Base-by-base conservation (phyloP, 2,329 filamentous ascomycete genomes). In the Chrysoporthe puriensis region DNA sequence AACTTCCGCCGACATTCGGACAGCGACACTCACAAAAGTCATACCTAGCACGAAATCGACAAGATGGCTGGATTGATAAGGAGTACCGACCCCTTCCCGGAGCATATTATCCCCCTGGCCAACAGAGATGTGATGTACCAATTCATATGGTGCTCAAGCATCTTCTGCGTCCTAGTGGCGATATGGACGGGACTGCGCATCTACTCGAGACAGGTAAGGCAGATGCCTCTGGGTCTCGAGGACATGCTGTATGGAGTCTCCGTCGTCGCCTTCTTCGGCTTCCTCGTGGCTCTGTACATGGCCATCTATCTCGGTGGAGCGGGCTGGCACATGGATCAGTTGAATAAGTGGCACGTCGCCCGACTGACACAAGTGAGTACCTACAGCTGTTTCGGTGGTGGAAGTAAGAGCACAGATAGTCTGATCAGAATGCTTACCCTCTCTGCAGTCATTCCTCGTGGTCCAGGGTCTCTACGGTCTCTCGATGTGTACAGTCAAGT, bases 401-500 rank as follows among this genome's bases (percentile, higher is more conserved):
- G 32, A 32, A 14, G 50, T 34, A n/a, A 46, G 2, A 7, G 18
- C 18, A 46, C 44, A n/a, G 18, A 13, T 40, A 32, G 9, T 7
- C 52, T 36, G 32, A 42, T 5, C 62, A 43, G 16, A 36, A 14
- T 58, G 3, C 26, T 26, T 9, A 52, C 40, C 43, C 5, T 26
- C 18, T 21, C 7, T 11, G 14, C 42, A 68, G 66, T 65, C 66
- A 2, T 65, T 68, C n/a, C 66, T 68, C 43, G 42, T 68, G 21
- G 32, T 65, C 6, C 62, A 68, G 40, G 16, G 62, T 9, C 43
- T 68, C 1, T 68, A 68, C n/a, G 66, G 57, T 2, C 40, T 68
- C 26, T 62, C 66, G 4, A 68, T 68, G 66, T 68, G 66, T 34
- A 48, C 62, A 14, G 57, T 65, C 34, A 68, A 68, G 36, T 68